A percentile compares a stretch with the other conserved stretches of the same genome.
These are phyloP conservation scores for Poa annua DNA, from an alignment of 176 grass and related monocot species.

Conservation along the genomic window DNA sequence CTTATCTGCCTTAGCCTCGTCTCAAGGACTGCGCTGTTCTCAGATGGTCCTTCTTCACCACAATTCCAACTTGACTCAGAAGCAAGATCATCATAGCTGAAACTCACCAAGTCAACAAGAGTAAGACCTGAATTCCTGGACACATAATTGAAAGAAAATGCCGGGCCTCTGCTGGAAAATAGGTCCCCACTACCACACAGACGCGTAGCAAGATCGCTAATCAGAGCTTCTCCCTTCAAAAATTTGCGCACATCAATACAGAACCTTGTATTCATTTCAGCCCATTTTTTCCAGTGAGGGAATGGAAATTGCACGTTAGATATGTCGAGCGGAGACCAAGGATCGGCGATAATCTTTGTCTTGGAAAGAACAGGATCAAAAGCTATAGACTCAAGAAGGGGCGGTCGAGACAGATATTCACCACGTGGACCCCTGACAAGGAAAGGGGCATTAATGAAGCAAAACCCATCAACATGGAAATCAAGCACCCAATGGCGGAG, in stretches of 20 bases:
- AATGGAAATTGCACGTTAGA: slow-evolving; percentile 74
- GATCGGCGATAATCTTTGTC: slow-evolving; percentile 89
- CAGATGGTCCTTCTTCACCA: slow-evolving; percentile 78
- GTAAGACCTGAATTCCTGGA: slow-evolving; percentile 83
- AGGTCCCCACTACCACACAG: slow-evolving; percentile 87
- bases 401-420: slow-evolving; percentile 65
- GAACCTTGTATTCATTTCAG: slow-evolving; percentile 81
- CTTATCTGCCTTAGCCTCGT: slow-evolving; percentile 80
- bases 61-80: slow-evolving; percentile 94
- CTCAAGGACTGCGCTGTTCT: slow-evolving; percentile 67
- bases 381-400: slow-evolving; percentile 85
- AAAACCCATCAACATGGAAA: slow-evolving; percentile 94
- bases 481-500: slow-evolving; percentile 92
- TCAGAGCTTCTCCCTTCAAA: slow-evolving; percentile 69
- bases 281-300: slow-evolving; percentile 94
- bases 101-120: slow-evolving; percentile 91
- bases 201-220: slow-evolving; percentile 79
- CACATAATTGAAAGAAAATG: slow-evolving; percentile 92
- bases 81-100: slow-evolving; percentile 56
- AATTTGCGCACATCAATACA: slow-evolving; percentile 77
- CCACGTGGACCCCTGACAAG: slow-evolving; percentile 57
- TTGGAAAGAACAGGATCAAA: slow-evolving; percentile 86
- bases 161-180: slow-evolving; percentile 77
- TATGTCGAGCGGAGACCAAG: slow-evolving; percentile 76
- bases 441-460: slow-evolving; percentile 85